Evolutionary conservation across 768 basidiomycete species (phyloP), one percentile per base, ranked within the genome.

Genomic region (Sutorius australiensis): DNA sequence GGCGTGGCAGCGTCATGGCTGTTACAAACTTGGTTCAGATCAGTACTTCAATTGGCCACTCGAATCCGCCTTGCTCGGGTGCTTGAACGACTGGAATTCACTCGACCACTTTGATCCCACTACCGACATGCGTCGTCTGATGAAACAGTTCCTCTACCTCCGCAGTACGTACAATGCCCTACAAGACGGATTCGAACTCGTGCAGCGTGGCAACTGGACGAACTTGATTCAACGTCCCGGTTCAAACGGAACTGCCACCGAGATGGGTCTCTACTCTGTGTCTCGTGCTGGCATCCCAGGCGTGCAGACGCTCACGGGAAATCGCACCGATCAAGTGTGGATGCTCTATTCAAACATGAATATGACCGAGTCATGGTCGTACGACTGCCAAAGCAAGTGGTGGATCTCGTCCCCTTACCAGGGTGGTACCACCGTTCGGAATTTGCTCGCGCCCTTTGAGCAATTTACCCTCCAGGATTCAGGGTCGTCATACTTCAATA

Each of bases 21-120:
- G 94, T 70, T 97, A 97, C 68, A 78, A 76, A 41, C 82, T 95
- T 32, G 94, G 94, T 11, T 95, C 94, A 8, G 77, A 81, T 55
- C 94, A 95, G 65, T 97, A 94, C 73, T 97, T 88, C 78, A 93
- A 95, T 71, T 89, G 95, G 82, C 88, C 89, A 2, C 76, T 95
- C 59, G 86, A 88, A 50, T 83, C 82, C 61, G 72, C 89, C 3
- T 66, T 92, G 31, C 73, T 92, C 16, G 94, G 92, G 42, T 97
- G 94, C 67, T 62, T 86, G 42, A 92, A 95, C 64, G 84, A 89
- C 60, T 94, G 89, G 91, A 95, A 95, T 67, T 81, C 89, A 3
- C 82, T 95, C 31, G 94, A 97, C 62, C 94, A 97, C 67, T 95
- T 95, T 67, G 94, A 97, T 69, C 92, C 92, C 27, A 95, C 93